Evolutionary conservation across 768 basidiomycete genomes (phyloP), one percentile per base, ranked within the genome.

Genomic region (Glaciozyma antarctica): DNA sequence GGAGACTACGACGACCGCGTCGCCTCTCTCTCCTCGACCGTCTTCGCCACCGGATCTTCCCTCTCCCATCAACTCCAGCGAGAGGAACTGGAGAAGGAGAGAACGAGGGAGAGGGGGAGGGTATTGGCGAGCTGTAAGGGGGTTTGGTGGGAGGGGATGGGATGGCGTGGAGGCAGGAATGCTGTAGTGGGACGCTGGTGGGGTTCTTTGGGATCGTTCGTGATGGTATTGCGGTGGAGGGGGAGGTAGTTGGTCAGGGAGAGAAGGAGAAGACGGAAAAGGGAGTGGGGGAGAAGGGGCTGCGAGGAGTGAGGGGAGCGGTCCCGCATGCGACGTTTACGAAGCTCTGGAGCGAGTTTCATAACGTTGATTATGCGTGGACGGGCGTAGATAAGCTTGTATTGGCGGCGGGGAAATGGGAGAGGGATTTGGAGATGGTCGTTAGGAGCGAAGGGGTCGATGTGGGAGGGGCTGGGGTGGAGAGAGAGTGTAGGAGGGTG

Each of bases 131-230:
- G 62, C 3, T 54, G 49, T 30, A 43, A 60, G 22, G 64, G 63
- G 44, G 72, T 82, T 47, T 99, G 93, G 77, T 99, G 94, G 93
- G 92, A 95, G 77, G 83, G 91, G 21, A 92, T 99, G 83, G 91
- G 21, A 92, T 99, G 87, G 90, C 86, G 48, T 94, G 88, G 77
- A 82, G 95, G 32, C 94, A 97, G 75, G 95, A 99, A 77, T 97
- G 94, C 74, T 82, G 87, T 53, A 82, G 86, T 44, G 92, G 93
- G 3, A 87, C 88, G 2, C 83, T 94, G 21, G 97, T 92, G 4
- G 94, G 88, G 0, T 99, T 99, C 79, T 97, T 97, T 75, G 82
- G 83, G n/a, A 80, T 82, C 38, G 77, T 81, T 1, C 24, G 62
- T 24, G 63, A 67, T 22, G 51, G 30, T 7, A 43, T 32, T 9